Evolutionary conservation across 164 flowering plant genomes (phyloP).

Genomic region (Annona cherimola): DNA sequence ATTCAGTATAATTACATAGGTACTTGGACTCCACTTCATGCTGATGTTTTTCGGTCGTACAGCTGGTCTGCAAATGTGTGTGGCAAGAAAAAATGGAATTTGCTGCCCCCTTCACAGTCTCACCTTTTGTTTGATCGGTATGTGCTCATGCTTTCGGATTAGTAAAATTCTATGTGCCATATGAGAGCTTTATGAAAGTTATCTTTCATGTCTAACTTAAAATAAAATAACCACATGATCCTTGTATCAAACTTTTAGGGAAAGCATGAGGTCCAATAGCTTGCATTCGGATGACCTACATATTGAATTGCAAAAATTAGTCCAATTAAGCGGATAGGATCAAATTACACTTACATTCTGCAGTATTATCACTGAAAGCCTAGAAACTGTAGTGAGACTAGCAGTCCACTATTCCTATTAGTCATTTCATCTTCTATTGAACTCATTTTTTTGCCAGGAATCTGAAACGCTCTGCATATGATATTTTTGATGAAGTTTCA

Average conservation of each 20-base stretch:
- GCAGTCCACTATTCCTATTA: neutral
- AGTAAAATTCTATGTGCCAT: neutral
- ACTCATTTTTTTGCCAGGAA: slow-evolving; percentile 36
- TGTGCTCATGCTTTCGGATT: slow-evolving; percentile 8
- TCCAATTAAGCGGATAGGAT: neutral
- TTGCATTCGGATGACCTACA: neutral
- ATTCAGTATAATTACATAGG: slow-evolving; percentile 36
- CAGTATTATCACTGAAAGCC: neutral
- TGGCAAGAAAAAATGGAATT: slow-evolving; percentile 84
- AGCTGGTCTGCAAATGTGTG: slow-evolving; percentile 99
- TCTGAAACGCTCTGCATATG: slow-evolving; percentile 65
- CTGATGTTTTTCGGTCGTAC: slow-evolving; percentile 95
- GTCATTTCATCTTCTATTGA: neutral
- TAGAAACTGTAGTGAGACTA: neutral
- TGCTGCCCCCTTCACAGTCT: slow-evolving; percentile 71
- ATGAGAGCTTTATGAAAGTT: neutral
- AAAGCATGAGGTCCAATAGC: neutral
- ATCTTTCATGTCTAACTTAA: neutral
- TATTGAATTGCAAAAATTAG: neutral
- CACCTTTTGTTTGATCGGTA: slow-evolving; percentile 86
- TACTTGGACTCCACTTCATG: slow-evolving; percentile 99
- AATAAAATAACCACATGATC: neutral
- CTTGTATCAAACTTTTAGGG: neutral
- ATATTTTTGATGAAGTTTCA: slow-evolving; percentile 69
- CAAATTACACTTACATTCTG: neutral